Percentiles rank a stretch among this genome's conserved stretches.
These are phyloP conservation scores for Heterobasidion occidentale DNA, from an alignment of 1,284 basidiomycete species.

Conservation along the genomic window DNA sequence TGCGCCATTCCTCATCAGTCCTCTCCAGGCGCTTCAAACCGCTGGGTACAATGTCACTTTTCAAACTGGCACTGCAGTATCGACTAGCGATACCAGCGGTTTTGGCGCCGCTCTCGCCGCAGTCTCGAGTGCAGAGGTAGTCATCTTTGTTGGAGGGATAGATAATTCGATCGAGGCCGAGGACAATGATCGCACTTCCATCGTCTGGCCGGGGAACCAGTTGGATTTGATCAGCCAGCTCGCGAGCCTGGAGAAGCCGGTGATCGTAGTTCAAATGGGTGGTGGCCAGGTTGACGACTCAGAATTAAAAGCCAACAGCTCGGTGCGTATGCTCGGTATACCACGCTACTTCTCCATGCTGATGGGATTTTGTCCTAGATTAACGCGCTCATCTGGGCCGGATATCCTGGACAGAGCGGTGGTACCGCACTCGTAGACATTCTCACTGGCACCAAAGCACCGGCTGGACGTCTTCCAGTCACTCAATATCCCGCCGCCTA, in stretches of 20 bases:
- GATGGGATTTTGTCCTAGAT: constrained; percentile 26
- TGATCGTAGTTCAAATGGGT: constrained; percentile 47
- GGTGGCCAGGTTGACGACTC: constrained; percentile 48
- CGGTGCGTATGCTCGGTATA: constrained; percentile 22
- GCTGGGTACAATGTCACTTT: constrained; percentile 40
- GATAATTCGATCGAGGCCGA: constrained; percentile 45
- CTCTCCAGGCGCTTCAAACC: constrained; percentile 36
- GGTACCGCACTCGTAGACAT: constrained; percentile 44
- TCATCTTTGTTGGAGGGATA: constrained; percentile 40
- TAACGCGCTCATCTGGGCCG: constrained; percentile 46
- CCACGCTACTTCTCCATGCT: background rate
- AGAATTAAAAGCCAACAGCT: constrained; percentile 32
- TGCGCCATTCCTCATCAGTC: constrained; percentile 47
- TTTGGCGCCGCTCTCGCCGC: constrained; percentile 30
- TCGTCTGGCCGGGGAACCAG: constrained; percentile 51
- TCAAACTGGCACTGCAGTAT: constrained; percentile 32
- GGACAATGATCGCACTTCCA: constrained; percentile 36
- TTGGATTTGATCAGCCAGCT: constrained; percentile 40
- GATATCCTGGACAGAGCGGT: constrained; percentile 47
- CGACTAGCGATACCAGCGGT: constrained; percentile 28
- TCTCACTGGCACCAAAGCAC: constrained; percentile 39
- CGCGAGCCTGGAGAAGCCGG: constrained; percentile 35
- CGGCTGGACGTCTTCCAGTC: constrained; percentile 42
- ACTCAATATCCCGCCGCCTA: constrained; percentile 50
- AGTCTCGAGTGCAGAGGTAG: constrained; percentile 21